Conservation (phyloP, 2,329 filamentous ascomycete genomes). For the Penicillium sp. region DNA sequence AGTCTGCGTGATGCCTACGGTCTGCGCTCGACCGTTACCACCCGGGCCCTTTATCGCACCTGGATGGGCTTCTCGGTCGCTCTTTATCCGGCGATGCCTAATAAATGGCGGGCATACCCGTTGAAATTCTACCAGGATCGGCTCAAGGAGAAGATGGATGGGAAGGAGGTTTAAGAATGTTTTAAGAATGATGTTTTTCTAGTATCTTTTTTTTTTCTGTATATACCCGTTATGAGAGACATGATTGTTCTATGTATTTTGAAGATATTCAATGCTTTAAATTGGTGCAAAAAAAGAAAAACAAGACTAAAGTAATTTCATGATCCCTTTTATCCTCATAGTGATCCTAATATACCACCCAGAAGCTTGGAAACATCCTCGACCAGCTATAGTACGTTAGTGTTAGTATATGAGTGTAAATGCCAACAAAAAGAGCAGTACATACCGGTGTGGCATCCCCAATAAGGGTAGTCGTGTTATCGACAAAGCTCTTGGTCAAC, state of each 20-base stretch:
- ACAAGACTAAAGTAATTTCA: neutral
- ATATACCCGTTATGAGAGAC: slow-evolving; percentile 8
- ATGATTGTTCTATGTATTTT: neutral
- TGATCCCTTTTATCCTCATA: slow-evolving; percentile 11
- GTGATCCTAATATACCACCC: slow-evolving; percentile 19
- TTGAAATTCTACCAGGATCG: slow-evolving; percentile 27
- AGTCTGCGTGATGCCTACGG: slow-evolving; percentile 28
- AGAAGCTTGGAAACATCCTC: slow-evolving; percentile 25
- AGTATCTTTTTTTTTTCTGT: neutral
- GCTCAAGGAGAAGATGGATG: slow-evolving; percentile 22
- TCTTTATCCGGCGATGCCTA: slow-evolving; percentile 29
- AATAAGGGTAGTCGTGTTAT: slow-evolving; percentile 26
- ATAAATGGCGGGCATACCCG: slow-evolving; percentile 25
- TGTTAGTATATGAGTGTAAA: neutral
- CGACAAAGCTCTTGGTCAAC: slow-evolving; percentile 23
- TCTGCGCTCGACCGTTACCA: slow-evolving; percentile 22
- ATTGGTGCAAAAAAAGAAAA: neutral
- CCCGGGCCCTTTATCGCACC: slow-evolving; percentile 24
- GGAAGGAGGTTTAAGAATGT: slow-evolving; percentile 6
- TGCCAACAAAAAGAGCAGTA: neutral
- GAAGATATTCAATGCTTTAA: slow-evolving; percentile 3
- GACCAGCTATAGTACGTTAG: slow-evolving; percentile 20
- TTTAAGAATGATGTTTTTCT: neutral
- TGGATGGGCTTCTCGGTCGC: slow-evolving; percentile 28
- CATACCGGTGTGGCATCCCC: slow-evolving; percentile 30